These are phyloP conservation scores for Ophiocordyceps camponoti-leonardi DNA, from an alignment of 2,329 filamentous ascomycete genomes.

Conservation along the genomic window DNA sequence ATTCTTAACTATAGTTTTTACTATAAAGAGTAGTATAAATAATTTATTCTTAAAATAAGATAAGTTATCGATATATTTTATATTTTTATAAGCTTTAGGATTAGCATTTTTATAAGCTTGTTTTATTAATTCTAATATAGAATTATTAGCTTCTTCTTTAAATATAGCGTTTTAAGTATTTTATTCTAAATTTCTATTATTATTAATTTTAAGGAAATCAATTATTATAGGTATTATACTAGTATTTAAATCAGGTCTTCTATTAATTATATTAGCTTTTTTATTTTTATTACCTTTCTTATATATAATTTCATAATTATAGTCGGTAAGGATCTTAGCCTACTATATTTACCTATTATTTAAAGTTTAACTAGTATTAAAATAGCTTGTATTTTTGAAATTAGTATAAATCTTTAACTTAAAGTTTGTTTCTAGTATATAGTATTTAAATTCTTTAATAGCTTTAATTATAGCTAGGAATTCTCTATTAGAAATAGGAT, in stretches of 20 bases:
- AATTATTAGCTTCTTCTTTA: background rate
- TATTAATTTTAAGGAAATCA: background rate
- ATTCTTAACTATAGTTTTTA: too few relatives aligned
- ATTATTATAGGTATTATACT: background rate
- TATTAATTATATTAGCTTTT: background rate
- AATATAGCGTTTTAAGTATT: background rate
- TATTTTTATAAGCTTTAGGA: too few relatives aligned
- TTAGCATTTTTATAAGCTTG: too few relatives aligned
- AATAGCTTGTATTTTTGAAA: background rate
- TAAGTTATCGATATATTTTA: too few relatives aligned
- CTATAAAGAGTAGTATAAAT: too few relatives aligned
- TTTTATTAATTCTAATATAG: background rate
- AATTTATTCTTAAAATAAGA: too few relatives aligned
- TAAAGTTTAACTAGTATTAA: background rate
- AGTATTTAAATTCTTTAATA: constrained; percentile 4
- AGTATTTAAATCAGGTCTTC: background rate
- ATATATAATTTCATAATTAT: background rate
- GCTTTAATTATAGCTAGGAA: constrained; percentile 8
- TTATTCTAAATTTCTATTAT: background rate
- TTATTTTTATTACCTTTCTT: background rate
- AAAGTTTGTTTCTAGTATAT: background rate
- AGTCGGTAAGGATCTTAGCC: background rate
- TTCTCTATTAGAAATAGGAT: constrained; percentile 9
- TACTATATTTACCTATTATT: background rate
- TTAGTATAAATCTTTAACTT: background rate